Percentiles rank a stretch among this genome's conserved stretches.
These are phyloP conservation scores for Akanthomyces dipterigenus DNA, from an alignment of 2,329 filamentous ascomycete genomes.

Conservation along the genomic window DNA sequence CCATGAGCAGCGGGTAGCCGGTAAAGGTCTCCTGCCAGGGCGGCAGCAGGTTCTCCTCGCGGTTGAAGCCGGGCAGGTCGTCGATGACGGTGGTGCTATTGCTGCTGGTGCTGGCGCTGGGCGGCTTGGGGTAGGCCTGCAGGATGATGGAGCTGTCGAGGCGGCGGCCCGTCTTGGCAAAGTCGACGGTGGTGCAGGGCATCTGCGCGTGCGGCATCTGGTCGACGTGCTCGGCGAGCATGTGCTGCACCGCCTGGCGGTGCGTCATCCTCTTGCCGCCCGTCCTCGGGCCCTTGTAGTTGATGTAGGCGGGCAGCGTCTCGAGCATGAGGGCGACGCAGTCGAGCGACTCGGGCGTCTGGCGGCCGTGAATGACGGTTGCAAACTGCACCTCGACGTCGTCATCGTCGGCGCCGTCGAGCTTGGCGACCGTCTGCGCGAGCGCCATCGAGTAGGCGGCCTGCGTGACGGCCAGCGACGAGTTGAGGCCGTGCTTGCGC, in stretches of 20 bases:
- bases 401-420: not conserved
- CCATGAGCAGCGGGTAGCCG: constrained; percentile 8
- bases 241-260: constrained; percentile 7
- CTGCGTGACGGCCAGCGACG: constrained; percentile 7
- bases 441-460: constrained; percentile 14
- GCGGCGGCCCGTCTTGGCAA: constrained; percentile 11
- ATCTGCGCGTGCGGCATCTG: constrained; percentile 12
- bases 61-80: constrained; percentile 13
- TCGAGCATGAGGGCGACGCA: constrained; percentile 14
- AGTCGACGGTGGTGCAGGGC: constrained; percentile 13
- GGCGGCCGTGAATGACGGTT: constrained; percentile 12
- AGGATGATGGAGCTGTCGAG: constrained; percentile 12
- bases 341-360: constrained; percentile 8
- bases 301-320: constrained; percentile 11
- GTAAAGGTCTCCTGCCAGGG: constrained; percentile 13
- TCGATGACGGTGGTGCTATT: not conserved
- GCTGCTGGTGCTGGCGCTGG: not conserved
- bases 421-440: constrained; percentile 8
- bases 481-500: constrained; percentile 2
- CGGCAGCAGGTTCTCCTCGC: constrained; percentile 11
- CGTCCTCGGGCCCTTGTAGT: not conserved
- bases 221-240: constrained; percentile 12
- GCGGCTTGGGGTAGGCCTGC: constrained; percentile 10
- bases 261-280: not conserved
- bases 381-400: constrained; percentile 13